Evolutionary conservation across 768 basidiomycete genomes (phyloP).

Genomic region (Calocybe cyanea): DNA sequence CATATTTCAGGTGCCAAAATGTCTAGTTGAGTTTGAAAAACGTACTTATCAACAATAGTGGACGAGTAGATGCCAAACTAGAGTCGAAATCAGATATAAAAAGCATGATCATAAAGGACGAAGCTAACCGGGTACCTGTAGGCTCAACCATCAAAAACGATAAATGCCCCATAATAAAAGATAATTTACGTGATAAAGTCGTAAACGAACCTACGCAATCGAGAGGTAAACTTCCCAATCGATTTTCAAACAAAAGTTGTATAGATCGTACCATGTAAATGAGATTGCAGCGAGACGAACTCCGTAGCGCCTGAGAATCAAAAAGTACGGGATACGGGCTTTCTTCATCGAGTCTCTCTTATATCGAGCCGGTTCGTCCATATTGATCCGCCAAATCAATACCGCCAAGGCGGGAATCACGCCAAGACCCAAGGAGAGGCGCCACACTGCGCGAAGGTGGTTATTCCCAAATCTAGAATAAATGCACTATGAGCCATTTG

Average conservation of each 20-base stretch:
- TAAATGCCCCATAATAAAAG: not conserved
- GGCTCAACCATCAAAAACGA: not conserved
- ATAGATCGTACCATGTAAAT: constrained; percentile 57
- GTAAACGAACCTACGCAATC: constrained; percentile 58
- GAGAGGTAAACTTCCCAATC: not conserved
- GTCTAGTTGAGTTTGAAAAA: not conserved
- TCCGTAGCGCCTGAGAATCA: constrained; percentile 82
- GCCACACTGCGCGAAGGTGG: constrained; percentile 86
- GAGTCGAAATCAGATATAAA: not conserved
- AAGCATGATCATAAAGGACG: not conserved
- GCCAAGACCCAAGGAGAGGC: constrained; percentile 81
- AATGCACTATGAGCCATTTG: not conserved
- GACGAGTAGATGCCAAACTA: constrained; percentile 83
- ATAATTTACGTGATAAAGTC: constrained; percentile 70
- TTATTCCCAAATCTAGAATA: constrained; percentile 60
- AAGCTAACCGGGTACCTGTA: constrained; percentile 59
- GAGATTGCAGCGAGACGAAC: constrained; percentile 68
- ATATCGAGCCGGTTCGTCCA: constrained; percentile 76
- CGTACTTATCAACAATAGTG: constrained; percentile 64
- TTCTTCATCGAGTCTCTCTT: constrained; percentile 78
- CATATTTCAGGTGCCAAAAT: not conserved
- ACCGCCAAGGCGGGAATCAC: constrained; percentile 75
- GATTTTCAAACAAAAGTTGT: not conserved
- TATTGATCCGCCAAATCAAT: constrained; percentile 83
- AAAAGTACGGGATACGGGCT: constrained; percentile 67